These are phyloP conservation scores for Aspergillus sclerotiicarbonarius DNA, from an alignment of 495 filamentous ascomycete species.

Conservation along the genomic window DNA sequence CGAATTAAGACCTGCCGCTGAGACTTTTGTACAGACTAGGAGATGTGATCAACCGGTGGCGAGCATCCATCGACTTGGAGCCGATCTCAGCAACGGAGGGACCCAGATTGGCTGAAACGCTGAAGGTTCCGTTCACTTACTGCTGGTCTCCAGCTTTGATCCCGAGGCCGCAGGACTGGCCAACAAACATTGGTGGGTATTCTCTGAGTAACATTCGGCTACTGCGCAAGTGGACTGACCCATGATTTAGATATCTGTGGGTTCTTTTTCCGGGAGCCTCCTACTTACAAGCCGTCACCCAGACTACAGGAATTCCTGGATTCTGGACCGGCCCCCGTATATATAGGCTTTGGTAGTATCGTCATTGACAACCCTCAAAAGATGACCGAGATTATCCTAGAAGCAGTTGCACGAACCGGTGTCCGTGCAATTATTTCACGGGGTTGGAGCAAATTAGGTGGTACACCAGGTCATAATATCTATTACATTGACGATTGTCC, in stretches of 20 bases:
- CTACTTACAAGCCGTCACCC: constrained; percentile 49
- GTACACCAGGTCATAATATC: constrained; percentile 43
- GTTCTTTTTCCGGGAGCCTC: constrained; percentile 57
- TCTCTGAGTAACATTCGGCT: not conserved
- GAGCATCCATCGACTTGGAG: constrained; percentile 51
- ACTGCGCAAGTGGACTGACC: not conserved
- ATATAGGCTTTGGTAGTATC: constrained; percentile 69
- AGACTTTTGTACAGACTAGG: constrained; percentile 44
- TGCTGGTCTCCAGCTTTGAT: constrained; percentile 64
- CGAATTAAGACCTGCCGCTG: not conserved
- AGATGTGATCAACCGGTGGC: constrained; percentile 58
- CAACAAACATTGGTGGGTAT: constrained; percentile 47
- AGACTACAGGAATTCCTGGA: constrained; percentile 54
- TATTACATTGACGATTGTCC: constrained; percentile 61
- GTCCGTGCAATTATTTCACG: constrained; percentile 59
- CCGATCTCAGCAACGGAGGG: constrained; percentile 41
- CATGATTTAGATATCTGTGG: constrained; percentile 48
- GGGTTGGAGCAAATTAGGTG: constrained; percentile 63
- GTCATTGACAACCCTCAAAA: constrained; percentile 58
- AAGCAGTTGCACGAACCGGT: constrained; percentile 50
- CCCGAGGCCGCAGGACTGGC: constrained; percentile 63
- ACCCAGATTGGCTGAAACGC: constrained; percentile 33
- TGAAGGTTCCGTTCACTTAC: constrained; percentile 62
- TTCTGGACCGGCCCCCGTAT: constrained; percentile 55
- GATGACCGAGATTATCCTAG: constrained; percentile 52